Evolutionary conservation across 306 rosid species (phyloP).

Genomic region (Vicia villosa): DNA sequence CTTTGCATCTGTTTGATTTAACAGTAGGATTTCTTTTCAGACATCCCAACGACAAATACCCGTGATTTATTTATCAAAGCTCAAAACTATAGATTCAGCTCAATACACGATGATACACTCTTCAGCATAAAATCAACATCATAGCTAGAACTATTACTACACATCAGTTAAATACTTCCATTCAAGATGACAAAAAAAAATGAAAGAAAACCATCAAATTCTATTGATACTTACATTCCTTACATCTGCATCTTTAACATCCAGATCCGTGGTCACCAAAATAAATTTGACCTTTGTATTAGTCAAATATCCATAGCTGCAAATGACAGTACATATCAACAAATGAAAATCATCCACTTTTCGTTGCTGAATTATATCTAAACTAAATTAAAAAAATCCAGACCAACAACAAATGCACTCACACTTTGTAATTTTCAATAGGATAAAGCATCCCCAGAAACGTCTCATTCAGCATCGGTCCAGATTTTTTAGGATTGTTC

Average conservation of each 20-base stretch:
- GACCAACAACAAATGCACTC: constrained; percentile 43
- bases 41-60: no score
- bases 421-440: constrained; percentile 94
- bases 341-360: not conserved
- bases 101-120: no score
- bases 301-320: constrained; percentile 90
- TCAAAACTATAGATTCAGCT: no score
- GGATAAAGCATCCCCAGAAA: constrained; percentile 95
- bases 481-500: constrained; percentile 89
- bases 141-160: constrained; percentile 1
- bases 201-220: constrained; percentile 22
- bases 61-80: no score
- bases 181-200: not conserved
- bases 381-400: constrained; percentile 4
- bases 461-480: constrained; percentile 83
- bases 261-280: constrained; percentile 89
- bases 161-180: constrained; percentile 1
- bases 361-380: not conserved
- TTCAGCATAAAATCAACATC: not conserved
- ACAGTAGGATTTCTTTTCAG: no score
- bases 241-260: constrained; percentile 87
- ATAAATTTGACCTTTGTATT: constrained; percentile 96
- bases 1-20: not conserved
- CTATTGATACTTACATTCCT: constrained; percentile 71
- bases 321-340: constrained; percentile 21